Conservation (phyloP, 768 basidiomycete species). For the Lactarius sp. region DNA sequence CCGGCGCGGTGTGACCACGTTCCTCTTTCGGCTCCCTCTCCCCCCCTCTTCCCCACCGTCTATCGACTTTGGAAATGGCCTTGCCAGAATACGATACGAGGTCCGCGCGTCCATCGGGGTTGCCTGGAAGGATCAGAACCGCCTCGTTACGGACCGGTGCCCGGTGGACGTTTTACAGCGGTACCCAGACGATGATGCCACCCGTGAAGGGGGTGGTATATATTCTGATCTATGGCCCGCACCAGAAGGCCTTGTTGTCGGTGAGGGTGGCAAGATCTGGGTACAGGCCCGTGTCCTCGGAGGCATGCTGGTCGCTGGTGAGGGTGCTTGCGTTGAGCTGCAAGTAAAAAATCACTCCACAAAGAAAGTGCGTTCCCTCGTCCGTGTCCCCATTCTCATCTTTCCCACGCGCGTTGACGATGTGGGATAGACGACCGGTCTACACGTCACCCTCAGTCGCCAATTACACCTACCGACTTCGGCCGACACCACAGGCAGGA, state of each 20-base stretch:
- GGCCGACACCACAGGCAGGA: conserved; percentile 30
- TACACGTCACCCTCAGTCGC: conserved; percentile 57
- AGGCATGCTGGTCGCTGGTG: conserved; percentile 59
- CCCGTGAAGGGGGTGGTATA: conserved; percentile 30
- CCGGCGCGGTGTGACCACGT: conserved; percentile 70
- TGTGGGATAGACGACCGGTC: conserved; percentile 53
- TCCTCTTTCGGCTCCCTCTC: conserved; percentile 73
- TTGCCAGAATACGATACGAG: conserved; percentile 69
- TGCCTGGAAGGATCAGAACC: conserved; percentile 67
- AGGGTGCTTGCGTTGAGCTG: conserved; percentile 66
- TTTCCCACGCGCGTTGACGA: background rate
- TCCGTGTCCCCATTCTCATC: background rate
- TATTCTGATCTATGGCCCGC: conserved; percentile 32
- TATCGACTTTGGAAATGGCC: conserved; percentile 62
- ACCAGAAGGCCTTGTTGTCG: conserved; percentile 60
- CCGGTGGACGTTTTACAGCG: conserved; percentile 61
- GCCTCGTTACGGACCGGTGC: conserved; percentile 58
- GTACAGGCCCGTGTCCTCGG: conserved; percentile 63
- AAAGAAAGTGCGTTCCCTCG: conserved; percentile 54
- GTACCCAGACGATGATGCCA: background rate
- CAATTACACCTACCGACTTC: conserved; percentile 48
- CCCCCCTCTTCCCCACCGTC: conserved; percentile 65
- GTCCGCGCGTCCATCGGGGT: conserved; percentile 68
- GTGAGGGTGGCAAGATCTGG: conserved; percentile 78
- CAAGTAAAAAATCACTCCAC: conserved; percentile 78